Evolutionary conservation across 495 filamentous ascomycete species (phyloP), one percentile per base, ranked within the genome.

Genomic region (Penicillium angulare): DNA sequence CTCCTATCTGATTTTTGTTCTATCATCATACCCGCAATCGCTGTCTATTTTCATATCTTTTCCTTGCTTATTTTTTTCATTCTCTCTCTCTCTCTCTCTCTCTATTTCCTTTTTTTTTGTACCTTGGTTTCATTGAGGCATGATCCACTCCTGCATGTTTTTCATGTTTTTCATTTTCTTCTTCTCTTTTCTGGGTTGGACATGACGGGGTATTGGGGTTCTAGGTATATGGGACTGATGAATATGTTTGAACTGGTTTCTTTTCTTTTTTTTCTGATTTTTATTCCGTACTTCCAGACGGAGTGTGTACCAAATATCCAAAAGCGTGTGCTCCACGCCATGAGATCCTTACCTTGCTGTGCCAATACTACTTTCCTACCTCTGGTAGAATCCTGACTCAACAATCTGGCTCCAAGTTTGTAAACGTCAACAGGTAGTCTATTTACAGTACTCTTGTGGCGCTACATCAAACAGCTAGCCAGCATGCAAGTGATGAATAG

Each of bases 21-120:
- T 13, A 44, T 56, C 52, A 60, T 61, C 61, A 64, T 64, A 64
- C 61, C 61, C 56, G 53, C 59, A 55, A 49, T 56, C 46, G 51
- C 50, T 53, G 34, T 52, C n/a, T n/a, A n/a, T n/a, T n/a, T 53
- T 52, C 41, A 49, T 45, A 24, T 43, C 13, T 49, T 56, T 43
- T 45, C 9, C 13, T 55, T 26, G 48, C 16, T 50, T 44, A 10
- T 41, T 33, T 45, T 47, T 43, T 56, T 50, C 21, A 55, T 42
- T 43, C 44, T n/a, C n/a, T n/a, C n/a, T n/a, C n/a, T n/a, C n/a
- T n/a, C n/a, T n/a, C n/a, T n/a, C n/a, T n/a, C n/a, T n/a, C n/a
- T n/a, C n/a, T n/a, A 44, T 45, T 49, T 17, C 2, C n/a, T 35
- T 36, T 27, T 36, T 18, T 26, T 36, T 31, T 24, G 26, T 7